Evolutionary conservation across 1,284 basidiomycete genomes (phyloP).

Genomic region (Moesziomyces parantarcticus): DNA sequence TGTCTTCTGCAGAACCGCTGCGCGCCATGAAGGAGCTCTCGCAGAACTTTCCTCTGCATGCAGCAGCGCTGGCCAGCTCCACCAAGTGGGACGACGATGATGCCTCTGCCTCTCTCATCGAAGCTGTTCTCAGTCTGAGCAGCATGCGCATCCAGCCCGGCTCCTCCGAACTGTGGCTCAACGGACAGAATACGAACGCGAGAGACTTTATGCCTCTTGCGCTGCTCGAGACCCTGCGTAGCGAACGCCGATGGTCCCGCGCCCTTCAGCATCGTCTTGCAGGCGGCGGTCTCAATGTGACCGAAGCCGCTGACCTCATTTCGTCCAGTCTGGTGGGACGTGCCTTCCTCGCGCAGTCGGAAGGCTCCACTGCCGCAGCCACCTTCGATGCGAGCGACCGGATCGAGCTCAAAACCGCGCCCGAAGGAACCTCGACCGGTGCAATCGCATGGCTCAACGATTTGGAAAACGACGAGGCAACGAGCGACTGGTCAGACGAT

Average conservation of each 20-base stretch:
- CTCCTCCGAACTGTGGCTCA: constrained; percentile 59
- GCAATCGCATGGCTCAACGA: constrained; percentile 88
- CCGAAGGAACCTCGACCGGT: constrained; percentile 67
- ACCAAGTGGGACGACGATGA: constrained; percentile 30
- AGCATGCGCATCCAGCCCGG: constrained; percentile 48
- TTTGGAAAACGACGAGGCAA: constrained; percentile 79
- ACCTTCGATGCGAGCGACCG: constrained; percentile 65
- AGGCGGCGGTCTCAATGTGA: constrained; percentile 76
- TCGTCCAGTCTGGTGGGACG: constrained; percentile 38
- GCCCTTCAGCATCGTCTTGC: constrained; percentile 68
- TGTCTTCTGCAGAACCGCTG: constrained; percentile 56
- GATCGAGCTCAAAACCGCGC: constrained; percentile 26
- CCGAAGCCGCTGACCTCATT: constrained; percentile 79
- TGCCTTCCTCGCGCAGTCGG: constrained; percentile 28
- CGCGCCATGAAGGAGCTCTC: constrained; percentile 56
- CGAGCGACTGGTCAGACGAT: constrained; percentile 32
- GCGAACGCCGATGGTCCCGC: constrained; percentile 77
- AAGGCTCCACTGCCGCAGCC: constrained; percentile 67
- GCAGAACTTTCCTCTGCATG: constrained; percentile 62
- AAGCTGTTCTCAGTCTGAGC: constrained; percentile 32
- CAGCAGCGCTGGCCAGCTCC: constrained; percentile 44
- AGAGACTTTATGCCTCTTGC: constrained; percentile 45
- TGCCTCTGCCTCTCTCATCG: constrained; percentile 27
- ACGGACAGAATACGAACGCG: constrained; percentile 43
- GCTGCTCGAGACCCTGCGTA: constrained; percentile 71